Percentiles rank a stretch among this genome's conserved stretches.
phyloP scores from a whole-genome alignment of 164 flowering plant genomes.

The Vitis rotundifolia region DNA sequence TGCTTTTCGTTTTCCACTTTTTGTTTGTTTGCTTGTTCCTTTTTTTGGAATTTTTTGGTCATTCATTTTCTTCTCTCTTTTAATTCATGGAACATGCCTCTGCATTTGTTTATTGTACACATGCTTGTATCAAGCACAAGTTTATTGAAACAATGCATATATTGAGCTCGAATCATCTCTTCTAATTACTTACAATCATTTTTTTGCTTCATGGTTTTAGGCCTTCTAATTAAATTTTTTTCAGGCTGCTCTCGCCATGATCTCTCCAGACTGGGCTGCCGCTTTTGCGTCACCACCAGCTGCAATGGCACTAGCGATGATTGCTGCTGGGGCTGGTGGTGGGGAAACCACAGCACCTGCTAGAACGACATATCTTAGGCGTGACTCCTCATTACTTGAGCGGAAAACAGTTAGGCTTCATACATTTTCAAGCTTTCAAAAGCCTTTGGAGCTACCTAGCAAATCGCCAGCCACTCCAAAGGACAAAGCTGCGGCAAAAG shows the following conservation, averaged over 20 bases:
- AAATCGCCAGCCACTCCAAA: slow-evolving; percentile 62
- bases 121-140: too few species aligned
- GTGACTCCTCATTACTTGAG: slow-evolving; percentile 83
- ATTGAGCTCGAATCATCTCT: too few species aligned
- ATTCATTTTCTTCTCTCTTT: too few species aligned
- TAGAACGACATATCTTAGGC: slow-evolving; percentile 59
- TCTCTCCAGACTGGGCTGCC: slow-evolving; percentile 98
- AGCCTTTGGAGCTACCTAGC: slow-evolving; percentile 56
- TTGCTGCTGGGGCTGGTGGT: slow-evolving; percentile 99
- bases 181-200: too few species aligned
- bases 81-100: too few species aligned
- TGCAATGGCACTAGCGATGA: slow-evolving; percentile 99
- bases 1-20: slow-evolving; percentile 2
- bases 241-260: slow-evolving; percentile 97
- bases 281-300: slow-evolving; percentile 99
- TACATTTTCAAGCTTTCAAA: slow-evolving; percentile 95
- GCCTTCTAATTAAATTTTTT: slow-evolving; percentile 13
- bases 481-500: slow-evolving; percentile 96
- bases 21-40: background rate
- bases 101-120: too few species aligned
- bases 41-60: background rate
- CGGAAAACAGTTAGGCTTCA: slow-evolving; percentile 71
- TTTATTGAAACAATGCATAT: too few species aligned
- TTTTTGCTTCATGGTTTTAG: slow-evolving; percentile 3
- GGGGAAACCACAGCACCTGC: slow-evolving; percentile 69